Evolutionary conservation across 257 asterid species (phyloP), one percentile per base, ranked within the genome.

Genomic region (Solanum bukasovii): DNA sequence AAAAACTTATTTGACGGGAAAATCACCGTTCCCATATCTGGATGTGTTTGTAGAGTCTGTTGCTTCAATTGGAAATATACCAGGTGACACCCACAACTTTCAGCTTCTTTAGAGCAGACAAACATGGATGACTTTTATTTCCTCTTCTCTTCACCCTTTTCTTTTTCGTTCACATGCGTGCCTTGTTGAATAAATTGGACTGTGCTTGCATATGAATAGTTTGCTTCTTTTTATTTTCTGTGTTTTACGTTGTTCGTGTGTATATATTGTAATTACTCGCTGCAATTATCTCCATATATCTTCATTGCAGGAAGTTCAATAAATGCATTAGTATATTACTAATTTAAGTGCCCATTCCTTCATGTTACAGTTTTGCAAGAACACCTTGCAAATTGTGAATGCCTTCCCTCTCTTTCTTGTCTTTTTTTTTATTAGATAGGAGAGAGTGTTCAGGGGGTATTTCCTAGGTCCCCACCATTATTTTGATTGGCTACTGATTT

Each of bases 21-120:
- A 93, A 90, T 96, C 99, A 79, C 98, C 96, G 79, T 95, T 94
- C 91, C 97, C 98, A 49, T 93, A 95, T 88, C 83, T 97, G 93
- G 99, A 97, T 91, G 88, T 65, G 40, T 96, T 96, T 87, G 86
- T 96, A 33, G 94, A 92, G 93, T 90, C 91, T 87, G 85, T 94
- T 89, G 98, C 98, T 73, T 93, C 99, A 27, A 91, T 68, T n/a
- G 98, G 98, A 91, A 93, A 92, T 91, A 90, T 92, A 88, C 88
- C 95, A 93, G 98, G 98, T 96, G 88, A 52, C 87, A 42, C 86
- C 85, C 67, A 85, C 61, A 11, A 14, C 40, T 78, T 86, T 49
- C 70, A 73, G 23, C 27, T 79, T 88, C 90, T 63, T 59, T 20
- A 85, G 78, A 34, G 86, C 42, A 31, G 40, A 59, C 29, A 68